A percentile compares a stretch with the other conserved stretches of the same genome.
Conservation (phyloP, 352 stramenopile species). For the Pythium vanterpoolii region DNA sequence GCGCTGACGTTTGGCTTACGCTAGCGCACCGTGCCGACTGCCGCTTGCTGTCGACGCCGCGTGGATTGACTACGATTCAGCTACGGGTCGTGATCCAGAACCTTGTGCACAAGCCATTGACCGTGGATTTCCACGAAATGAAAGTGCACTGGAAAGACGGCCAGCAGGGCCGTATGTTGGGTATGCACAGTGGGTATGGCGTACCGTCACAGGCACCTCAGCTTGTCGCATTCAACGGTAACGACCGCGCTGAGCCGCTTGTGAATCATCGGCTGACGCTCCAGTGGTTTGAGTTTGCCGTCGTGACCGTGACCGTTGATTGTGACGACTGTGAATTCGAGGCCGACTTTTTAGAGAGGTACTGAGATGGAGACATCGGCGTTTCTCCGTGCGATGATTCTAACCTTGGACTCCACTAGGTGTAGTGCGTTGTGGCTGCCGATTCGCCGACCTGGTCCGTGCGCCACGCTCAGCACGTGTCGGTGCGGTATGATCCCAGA, state of each 20-base stretch:
- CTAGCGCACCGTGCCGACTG: slow-evolving; percentile 70
- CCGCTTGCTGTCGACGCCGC: slow-evolving; percentile 31
- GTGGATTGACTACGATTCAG: slow-evolving; percentile 46
- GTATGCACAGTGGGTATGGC: slow-evolving; percentile 13
- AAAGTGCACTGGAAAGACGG: slow-evolving; percentile 72
- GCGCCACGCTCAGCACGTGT: slow-evolving; percentile 47
- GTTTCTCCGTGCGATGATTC: not conserved
- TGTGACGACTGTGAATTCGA: slow-evolving; percentile 74
- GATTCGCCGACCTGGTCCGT: slow-evolving; percentile 52
- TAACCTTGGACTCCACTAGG: slow-evolving; percentile 10
- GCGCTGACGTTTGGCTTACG: slow-evolving; percentile 71
- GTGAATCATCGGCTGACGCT: slow-evolving; percentile 39
- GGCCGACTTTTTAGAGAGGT: slow-evolving; percentile 69
- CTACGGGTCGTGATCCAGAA: slow-evolving; percentile 73
- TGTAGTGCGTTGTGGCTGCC: slow-evolving; percentile 65
- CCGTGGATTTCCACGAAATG: slow-evolving; percentile 56
- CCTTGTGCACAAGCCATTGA: slow-evolving; percentile 44
- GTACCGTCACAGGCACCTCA: slow-evolving; percentile 36
- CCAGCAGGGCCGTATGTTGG: slow-evolving; percentile 41
- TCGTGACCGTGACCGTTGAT: slow-evolving; percentile 57
- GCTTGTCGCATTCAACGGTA: slow-evolving; percentile 56
- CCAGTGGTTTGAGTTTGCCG: slow-evolving; percentile 64
- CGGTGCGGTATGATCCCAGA: slow-evolving; percentile 71
- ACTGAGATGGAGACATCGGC: not conserved
- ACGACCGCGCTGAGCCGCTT: slow-evolving; percentile 26